Evolutionary conservation across 2,329 filamentous ascomycete species (phyloP).

Genomic region (Microdochium nivale): DNA sequence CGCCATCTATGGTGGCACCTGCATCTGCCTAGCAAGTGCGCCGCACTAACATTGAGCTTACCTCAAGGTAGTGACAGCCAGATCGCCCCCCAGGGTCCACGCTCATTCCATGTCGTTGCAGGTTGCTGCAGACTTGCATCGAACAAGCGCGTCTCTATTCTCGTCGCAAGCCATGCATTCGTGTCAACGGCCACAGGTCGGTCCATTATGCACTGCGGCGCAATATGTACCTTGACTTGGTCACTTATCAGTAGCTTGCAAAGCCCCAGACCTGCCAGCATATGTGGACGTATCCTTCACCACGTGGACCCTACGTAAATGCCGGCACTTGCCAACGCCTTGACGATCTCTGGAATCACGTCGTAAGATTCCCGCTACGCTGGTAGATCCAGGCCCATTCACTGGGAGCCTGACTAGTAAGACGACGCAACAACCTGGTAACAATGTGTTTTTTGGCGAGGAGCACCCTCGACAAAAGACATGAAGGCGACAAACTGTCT

Average conservation of each 20-base stretch:
- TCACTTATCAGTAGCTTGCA: too few relatives aligned
- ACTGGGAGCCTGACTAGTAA: too few relatives aligned
- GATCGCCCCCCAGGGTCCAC: neutral
- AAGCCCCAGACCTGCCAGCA: too few relatives aligned
- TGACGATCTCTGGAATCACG: neutral
- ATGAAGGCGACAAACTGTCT: too few relatives aligned
- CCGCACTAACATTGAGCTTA: neutral
- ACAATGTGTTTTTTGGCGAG: too few relatives aligned
- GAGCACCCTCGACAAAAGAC: too few relatives aligned
- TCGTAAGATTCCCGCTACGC: neutral
- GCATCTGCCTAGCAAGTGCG: neutral
- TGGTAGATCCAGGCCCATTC: too few relatives aligned
- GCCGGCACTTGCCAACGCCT: neutral
- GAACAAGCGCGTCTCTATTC: neutral
- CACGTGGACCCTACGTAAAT: neutral
- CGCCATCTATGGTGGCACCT: neutral
- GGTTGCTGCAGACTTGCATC: neutral
- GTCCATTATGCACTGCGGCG: too few relatives aligned
- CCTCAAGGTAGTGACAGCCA: neutral
- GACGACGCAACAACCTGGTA: too few relatives aligned
- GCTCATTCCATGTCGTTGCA: neutral
- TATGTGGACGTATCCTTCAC: neutral
- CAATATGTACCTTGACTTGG: too few relatives aligned
- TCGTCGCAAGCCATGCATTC: neutral
- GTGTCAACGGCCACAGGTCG: too few relatives aligned